Evolutionary conservation across 345 rosid species (phyloP).

Genomic region (Sisymbrium irio): DNA sequence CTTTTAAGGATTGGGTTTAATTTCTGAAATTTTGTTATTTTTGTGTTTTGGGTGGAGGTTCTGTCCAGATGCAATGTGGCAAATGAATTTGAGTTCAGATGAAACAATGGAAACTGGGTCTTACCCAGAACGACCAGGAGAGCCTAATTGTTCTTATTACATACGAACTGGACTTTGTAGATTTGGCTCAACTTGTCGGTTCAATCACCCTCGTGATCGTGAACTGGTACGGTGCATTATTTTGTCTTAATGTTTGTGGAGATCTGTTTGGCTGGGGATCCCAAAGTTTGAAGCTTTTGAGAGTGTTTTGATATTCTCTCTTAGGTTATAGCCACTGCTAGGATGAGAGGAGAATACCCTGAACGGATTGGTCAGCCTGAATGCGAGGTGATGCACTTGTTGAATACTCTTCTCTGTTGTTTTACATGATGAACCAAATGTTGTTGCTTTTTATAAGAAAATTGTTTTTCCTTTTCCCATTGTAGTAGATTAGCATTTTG

Average conservation of each 20-base stretch:
- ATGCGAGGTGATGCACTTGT: slow-evolving; percentile 65
- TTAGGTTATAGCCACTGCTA: slow-evolving; percentile 91
- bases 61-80: slow-evolving; percentile 85
- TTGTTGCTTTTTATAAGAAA: background rate
- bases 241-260: background rate
- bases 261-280: slow-evolving; percentile 13
- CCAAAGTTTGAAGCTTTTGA: background rate
- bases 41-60: background rate
- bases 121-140: slow-evolving; percentile 91
- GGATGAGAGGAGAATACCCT: slow-evolving; percentile 95
- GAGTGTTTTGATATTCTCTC: background rate
- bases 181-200: slow-evolving; percentile 58
- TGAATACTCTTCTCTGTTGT: background rate
- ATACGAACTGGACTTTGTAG: slow-evolving; percentile 98
- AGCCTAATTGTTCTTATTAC: slow-evolving; percentile 94
- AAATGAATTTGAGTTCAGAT: slow-evolving; percentile 64
- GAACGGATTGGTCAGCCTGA: slow-evolving; percentile 94
- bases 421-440: background rate
- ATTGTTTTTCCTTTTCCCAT: background rate
- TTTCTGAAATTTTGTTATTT: background rate
- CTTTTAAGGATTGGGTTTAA: background rate
- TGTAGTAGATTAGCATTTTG: background rate
- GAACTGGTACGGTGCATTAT: slow-evolving; percentile 60
- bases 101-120: slow-evolving; percentile 71
- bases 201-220: slow-evolving; percentile 72